Percentiles rank a stretch among this genome's conserved stretches.
Evolutionary conservation across 495 filamentous ascomycete genomes (phyloP).

Genomic region (Hypomontagnella submonticulosa): DNA sequence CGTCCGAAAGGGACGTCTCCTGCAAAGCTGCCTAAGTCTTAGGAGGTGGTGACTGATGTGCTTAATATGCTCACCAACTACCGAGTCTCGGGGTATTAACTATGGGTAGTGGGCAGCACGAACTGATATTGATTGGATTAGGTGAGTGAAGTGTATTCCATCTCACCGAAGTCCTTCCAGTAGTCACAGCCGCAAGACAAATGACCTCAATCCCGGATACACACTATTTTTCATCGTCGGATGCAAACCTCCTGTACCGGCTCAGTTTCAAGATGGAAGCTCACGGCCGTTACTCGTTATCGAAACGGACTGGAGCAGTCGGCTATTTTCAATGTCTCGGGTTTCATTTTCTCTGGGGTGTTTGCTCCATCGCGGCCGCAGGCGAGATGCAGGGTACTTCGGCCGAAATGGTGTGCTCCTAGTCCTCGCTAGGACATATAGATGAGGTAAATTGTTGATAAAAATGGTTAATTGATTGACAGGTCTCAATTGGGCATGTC

Average conservation of each 20-base stretch:
- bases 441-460: conserved; percentile 15
- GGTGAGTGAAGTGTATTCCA: not conserved
- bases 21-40: not conserved
- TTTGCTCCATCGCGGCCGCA: conserved; percentile 31
- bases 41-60: too few species aligned
- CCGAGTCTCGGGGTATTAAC: too few species aligned
- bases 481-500: conserved; percentile 23
- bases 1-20: conserved; percentile 9
- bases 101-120: too few species aligned
- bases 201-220: not conserved
- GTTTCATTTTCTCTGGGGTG: conserved; percentile 14
- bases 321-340: conserved; percentile 38
- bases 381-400: conserved; percentile 41
- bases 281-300: conserved; percentile 27
- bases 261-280: not conserved
- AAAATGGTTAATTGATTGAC: conserved; percentile 10
- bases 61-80: too few species aligned
- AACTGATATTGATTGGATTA: not conserved
- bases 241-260: conserved; percentile 26
- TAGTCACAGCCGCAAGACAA: conserved; percentile 3
- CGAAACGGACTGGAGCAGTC: conserved; percentile 31
- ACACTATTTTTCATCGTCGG: conserved; percentile 7
- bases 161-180: not conserved
- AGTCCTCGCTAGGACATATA: conserved; percentile 5
- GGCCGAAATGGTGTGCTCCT: conserved; percentile 30